Conservation (phyloP, 495 filamentous ascomycete genomes). For the Aspergillus panamensis region DNA sequence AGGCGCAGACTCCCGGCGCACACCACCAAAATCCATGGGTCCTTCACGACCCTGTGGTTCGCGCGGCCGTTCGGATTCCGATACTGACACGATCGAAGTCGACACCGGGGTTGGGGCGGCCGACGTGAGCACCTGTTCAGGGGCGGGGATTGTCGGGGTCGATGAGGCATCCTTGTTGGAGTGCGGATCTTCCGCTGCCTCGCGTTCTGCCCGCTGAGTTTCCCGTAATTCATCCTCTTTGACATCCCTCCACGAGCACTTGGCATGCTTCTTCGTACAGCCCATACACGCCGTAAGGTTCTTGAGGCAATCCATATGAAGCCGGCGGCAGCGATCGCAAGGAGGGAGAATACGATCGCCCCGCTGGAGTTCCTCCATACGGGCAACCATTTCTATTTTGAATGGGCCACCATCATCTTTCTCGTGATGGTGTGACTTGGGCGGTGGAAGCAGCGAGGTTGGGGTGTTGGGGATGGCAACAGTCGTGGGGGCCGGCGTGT, state of each 20-base stretch:
- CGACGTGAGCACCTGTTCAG: constrained; percentile 17
- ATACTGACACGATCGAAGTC: constrained; percentile 4
- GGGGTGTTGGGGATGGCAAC: constrained; percentile 52
- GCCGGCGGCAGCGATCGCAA: constrained; percentile 76
- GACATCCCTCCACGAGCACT: constrained; percentile 76
- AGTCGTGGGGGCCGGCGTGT: constrained; percentile 36
- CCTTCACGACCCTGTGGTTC: constrained; percentile 9
- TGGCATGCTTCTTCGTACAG: constrained; percentile 85
- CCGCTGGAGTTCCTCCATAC: constrained; percentile 70
- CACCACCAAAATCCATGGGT: constrained; percentile 7
- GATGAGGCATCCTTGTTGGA: constrained; percentile 18
- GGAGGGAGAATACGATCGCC: constrained; percentile 72
- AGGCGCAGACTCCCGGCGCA: constrained; percentile 38
- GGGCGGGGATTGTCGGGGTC: constrained; percentile 2
- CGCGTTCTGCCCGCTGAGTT: constrained; percentile 22
- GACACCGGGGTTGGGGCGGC: constrained; percentile 21
- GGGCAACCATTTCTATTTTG: constrained; percentile 63
- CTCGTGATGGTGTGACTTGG: constrained; percentile 46
- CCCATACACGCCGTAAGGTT: constrained; percentile 81
- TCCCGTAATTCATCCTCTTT: constrained; percentile 63
- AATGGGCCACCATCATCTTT: constrained; percentile 60
- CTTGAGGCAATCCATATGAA: constrained; percentile 79
- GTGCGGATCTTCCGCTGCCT: constrained; percentile 23
- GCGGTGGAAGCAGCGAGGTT: constrained; percentile 48
- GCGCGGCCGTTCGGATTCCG: constrained; percentile 9